Percentiles rank a stretch among this genome's conserved stretches.
Conservation (phyloP, 768 basidiomycete species). For the Tulasnella sp. region DNA sequence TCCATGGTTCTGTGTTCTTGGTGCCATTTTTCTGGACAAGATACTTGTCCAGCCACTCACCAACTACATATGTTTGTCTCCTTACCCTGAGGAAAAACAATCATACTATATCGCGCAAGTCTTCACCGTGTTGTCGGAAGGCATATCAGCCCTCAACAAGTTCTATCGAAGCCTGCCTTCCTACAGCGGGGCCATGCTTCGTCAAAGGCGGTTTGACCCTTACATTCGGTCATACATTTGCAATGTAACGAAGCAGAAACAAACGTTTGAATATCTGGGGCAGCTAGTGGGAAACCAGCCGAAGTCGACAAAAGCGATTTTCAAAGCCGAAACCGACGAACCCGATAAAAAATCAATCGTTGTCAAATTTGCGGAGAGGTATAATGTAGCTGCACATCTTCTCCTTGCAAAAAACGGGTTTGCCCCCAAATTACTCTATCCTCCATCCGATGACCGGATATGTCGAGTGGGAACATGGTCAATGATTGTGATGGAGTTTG, state of each 20-base stretch:
- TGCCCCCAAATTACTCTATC: conserved; percentile 2
- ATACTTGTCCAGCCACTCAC: conserved; percentile 16
- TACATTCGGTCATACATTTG: background rate
- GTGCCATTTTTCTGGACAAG: conserved; percentile 12
- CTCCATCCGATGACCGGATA: background rate
- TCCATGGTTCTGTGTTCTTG: conserved; percentile 8
- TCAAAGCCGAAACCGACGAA: background rate
- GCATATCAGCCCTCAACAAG: background rate
- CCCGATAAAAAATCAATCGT: background rate
- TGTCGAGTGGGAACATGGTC: background rate
- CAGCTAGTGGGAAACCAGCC: background rate
- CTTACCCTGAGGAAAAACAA: background rate
- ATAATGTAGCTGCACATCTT: background rate
- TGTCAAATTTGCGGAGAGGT: conserved; percentile 8
- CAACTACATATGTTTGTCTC: too few relatives aligned
- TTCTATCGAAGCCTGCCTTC: conserved; percentile 2
- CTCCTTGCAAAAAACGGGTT: background rate
- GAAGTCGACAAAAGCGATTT: background rate
- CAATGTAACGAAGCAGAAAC: background rate
- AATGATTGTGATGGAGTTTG: background rate
- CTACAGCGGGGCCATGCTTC: too few relatives aligned
- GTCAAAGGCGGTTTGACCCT: too few relatives aligned
- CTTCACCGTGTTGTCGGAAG: background rate
- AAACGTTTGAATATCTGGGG: background rate
- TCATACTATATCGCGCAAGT: background rate